Percentiles rank a stretch among this genome's conserved stretches.
Conservation (phyloP, 345 rosid species). For the Syzygium oleosum region DNA sequence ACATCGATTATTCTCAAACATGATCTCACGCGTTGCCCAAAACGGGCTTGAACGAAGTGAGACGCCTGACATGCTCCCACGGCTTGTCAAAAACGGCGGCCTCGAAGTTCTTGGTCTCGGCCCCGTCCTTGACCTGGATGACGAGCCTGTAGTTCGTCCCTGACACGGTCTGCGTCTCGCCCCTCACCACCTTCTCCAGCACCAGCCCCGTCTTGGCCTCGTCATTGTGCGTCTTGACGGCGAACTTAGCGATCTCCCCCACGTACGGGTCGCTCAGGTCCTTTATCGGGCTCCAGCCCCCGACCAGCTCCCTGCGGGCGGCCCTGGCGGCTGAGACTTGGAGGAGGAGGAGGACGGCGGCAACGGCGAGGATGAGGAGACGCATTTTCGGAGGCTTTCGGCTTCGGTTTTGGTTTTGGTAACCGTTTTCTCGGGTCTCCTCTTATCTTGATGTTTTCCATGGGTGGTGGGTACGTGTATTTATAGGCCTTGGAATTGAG, state of each 20-base stretch:
- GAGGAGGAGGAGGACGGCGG: slow-evolving; percentile 4
- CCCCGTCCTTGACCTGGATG: slow-evolving; percentile 10
- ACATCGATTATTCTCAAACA: neutral
- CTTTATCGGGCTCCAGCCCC: slow-evolving; percentile 48
- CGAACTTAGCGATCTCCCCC: slow-evolving; percentile 34
- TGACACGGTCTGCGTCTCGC: slow-evolving; percentile 45
- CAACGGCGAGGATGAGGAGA: neutral
- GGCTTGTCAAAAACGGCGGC: slow-evolving; percentile 50
- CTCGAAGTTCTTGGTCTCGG: slow-evolving; percentile 8
- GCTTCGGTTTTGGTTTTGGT: neutral
- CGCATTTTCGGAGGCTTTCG: neutral
- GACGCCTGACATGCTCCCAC: slow-evolving; percentile 24
- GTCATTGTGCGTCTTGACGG: slow-evolving; percentile 32
- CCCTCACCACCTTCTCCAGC: slow-evolving; percentile 23
- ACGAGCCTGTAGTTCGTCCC: slow-evolving; percentile 42
- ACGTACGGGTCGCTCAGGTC: slow-evolving; percentile 30
- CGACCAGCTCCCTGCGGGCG: neutral
- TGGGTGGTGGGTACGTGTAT: neutral
- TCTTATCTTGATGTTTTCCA: neutral
- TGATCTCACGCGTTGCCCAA: neutral
- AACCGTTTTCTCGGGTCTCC: neutral
- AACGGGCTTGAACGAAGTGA: slow-evolving; percentile 31
- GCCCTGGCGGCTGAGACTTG: neutral
- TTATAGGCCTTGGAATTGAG: neutral
- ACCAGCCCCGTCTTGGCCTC: slow-evolving; percentile 3